Evolutionary conservation across 202 grass and related monocot genomes (phyloP), one percentile per base, ranked within the genome.

Genomic region (Saccharum hybrid): DNA sequence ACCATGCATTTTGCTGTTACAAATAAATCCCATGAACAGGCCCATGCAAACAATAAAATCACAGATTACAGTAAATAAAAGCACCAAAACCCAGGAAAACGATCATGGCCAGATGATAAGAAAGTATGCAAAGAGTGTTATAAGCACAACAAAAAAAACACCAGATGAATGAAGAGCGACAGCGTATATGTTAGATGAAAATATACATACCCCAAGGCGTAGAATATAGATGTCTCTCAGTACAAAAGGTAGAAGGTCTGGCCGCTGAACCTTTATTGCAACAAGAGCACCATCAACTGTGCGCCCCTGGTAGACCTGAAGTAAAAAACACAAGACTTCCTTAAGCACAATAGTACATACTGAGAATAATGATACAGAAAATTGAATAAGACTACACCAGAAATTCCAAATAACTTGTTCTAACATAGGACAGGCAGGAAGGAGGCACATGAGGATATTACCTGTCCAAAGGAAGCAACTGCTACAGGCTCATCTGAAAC

Each of bases 381-480:
- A 23, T 73, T 7, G 4, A 76, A 72, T 21, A 74, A 77, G 21
- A 66, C 39, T 77, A 68, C 2, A 63, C 31, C 31, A 78, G 63
- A 4, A 76, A 77, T 42, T 65, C n/a, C 34, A 90, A 81, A 73
- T 26, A 64, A 59, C 8, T 68, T 81, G 1, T 6, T 77, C 49
- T 38, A 85, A 76, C 74, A 26, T 54, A 79, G 71, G 43, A 84
- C 7, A 82, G 63, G 23, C 60, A 68, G 12, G 19, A 42, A 68
- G 41, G n/a, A 60, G 12, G 30, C 10, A 66, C 22, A 45, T 64
- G 41, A 81, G 78, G 16, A 74, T 66, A 84, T 63, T 83, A 98
- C 96, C 88, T 98, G 93, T 36, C 96, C 96, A 82, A 98, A 98
- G 61, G 96, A 98, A 87, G 93, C 93, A 54, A 89, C 83, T 68